Evolutionary conservation across 106 monocot species (phyloP).

Genomic region (Allium sativum): DNA sequence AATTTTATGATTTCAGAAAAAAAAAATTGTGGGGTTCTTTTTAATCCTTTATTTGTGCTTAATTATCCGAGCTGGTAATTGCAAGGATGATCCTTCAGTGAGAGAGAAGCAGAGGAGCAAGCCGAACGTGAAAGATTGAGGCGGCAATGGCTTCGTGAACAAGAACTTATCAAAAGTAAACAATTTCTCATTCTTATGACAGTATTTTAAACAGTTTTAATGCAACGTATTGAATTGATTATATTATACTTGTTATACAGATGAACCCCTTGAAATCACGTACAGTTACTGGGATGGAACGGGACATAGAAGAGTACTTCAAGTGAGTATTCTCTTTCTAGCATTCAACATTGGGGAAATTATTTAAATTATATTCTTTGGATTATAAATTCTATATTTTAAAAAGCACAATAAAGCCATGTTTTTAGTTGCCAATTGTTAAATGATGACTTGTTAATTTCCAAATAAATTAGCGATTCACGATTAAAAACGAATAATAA

Average conservation of each 20-base stretch:
- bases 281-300: constrained; percentile 99
- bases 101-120: constrained; percentile 99
- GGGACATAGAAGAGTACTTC: constrained; percentile 84
- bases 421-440: too few relatives aligned
- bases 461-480: too few relatives aligned
- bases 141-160: constrained; percentile 82
- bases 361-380: too few relatives aligned
- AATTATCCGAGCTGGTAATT: constrained; percentile 32
- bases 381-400: too few relatives aligned
- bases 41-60: constrained; percentile 15
- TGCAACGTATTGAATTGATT: neutral
- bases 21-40: neutral
- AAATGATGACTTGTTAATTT: too few relatives aligned
- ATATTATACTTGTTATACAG: constrained; percentile 24
- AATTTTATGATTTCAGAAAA: neutral
- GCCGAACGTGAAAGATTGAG: constrained; percentile 80
- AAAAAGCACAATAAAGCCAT: too few relatives aligned
- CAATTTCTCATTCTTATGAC: neutral
- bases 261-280: constrained; percentile 94
- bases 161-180: constrained; percentile 82
- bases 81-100: constrained; percentile 77
- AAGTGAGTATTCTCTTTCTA: constrained; percentile 19
- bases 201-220: neutral
- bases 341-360: too few relatives aligned
- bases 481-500: too few relatives aligned